phyloP scores from a whole-genome alignment of 2,329 filamentous ascomycete species.

The Penicillium sp. region DNA sequence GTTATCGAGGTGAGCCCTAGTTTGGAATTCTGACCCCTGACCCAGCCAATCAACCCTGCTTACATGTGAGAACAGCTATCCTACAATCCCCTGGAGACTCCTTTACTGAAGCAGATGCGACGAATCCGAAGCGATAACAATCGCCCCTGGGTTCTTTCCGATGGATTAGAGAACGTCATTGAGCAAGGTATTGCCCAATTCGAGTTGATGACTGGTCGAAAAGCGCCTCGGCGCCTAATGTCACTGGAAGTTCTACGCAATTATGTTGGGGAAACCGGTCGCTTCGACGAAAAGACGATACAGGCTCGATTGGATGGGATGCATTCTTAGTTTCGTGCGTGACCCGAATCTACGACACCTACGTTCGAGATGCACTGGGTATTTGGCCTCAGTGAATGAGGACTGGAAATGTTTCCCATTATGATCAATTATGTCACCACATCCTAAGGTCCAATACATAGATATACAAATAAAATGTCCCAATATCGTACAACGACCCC shows the following conservation, averaged over 20 bases:
- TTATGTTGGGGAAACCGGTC: slow-evolving; percentile 31
- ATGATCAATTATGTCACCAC: no score
- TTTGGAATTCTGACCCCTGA: no score
- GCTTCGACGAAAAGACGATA: slow-evolving; percentile 36
- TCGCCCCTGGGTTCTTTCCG: slow-evolving; percentile 62
- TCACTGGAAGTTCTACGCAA: slow-evolving; percentile 52
- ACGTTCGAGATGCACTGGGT: no score
- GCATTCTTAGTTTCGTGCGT: slow-evolving; percentile 10
- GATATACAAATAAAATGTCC: no score
- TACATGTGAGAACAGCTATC: slow-evolving; percentile 37
- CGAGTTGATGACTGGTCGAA: slow-evolving; percentile 69
- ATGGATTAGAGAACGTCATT: slow-evolving; percentile 68
- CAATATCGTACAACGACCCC: background rate
- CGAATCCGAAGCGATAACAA: slow-evolving; percentile 50
- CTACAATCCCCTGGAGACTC: slow-evolving; percentile 68
- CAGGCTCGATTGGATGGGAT: slow-evolving; percentile 28
- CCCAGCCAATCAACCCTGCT: slow-evolving; percentile 13
- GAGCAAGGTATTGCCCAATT: slow-evolving; percentile 79
- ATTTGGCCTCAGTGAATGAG: no score
- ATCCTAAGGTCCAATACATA: no score
- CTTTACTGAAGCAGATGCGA: slow-evolving; percentile 63
- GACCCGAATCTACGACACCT: no score
- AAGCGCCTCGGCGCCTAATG: slow-evolving; percentile 67
- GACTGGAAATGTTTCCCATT: no score
- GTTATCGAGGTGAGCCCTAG: slow-evolving; percentile 55